Evolutionary conservation across 2,329 filamentous ascomycete species (phyloP).

Genomic region (Geosmithia flava): DNA sequence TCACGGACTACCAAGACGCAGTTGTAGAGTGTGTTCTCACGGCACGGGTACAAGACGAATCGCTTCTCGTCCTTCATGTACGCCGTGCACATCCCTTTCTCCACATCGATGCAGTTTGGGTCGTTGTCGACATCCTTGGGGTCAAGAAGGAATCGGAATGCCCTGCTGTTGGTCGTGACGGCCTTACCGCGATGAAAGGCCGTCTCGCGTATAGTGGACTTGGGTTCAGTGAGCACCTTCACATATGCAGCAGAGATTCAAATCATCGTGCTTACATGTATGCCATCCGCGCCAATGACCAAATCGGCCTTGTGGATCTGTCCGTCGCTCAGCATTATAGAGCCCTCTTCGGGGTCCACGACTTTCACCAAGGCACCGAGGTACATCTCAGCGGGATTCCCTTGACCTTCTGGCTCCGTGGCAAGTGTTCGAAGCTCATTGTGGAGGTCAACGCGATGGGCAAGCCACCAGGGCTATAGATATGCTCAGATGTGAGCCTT

Average conservation of each 20-base stretch:
- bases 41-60: not conserved
- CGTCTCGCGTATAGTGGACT: no score
- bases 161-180: constrained; percentile 28
- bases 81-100: no score
- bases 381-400: constrained; percentile 11
- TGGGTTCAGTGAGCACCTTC: no score
- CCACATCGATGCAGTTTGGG: not conserved
- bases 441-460: constrained; percentile 27
- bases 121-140: not conserved
- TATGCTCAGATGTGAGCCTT: no score
- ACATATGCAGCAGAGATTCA: no score
- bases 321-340: not conserved
- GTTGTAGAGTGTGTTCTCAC: constrained; percentile 1
- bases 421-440: constrained; percentile 20
- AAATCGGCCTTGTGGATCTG: not conserved
- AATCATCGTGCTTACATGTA: constrained; percentile 2
- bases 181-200: constrained; percentile 21
- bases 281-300: not conserved
- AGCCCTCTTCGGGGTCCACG: constrained; percentile 5
- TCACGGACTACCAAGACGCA: not conserved
- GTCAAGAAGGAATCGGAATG: constrained; percentile 1
- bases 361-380: constrained; percentile 10
- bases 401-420: constrained; percentile 11
- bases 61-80: not conserved
- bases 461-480: constrained; percentile 18